A percentile compares a stretch with the other conserved stretches of the same genome.
phyloP scores from a whole-genome alignment of 345 rosid genomes.

The Populus euphratica region DNA sequence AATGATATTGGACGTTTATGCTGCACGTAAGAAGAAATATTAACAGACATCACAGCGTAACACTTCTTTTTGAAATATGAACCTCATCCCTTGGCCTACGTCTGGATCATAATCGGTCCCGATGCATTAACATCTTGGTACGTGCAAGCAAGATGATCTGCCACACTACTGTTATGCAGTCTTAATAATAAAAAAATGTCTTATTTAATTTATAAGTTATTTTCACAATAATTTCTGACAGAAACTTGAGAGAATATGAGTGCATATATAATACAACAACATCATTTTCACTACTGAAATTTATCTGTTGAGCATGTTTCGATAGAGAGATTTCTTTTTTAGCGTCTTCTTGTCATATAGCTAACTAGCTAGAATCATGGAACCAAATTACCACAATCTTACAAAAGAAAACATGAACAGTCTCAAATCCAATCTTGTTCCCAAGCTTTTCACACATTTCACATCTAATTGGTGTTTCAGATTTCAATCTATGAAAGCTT shows the following conservation, averaged over 20 bases:
- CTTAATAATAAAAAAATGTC: not conserved
- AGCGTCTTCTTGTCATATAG: slow-evolving; percentile 5
- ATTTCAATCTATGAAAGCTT: no score
- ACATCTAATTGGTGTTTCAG: not conserved
- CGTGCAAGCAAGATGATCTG: not conserved
- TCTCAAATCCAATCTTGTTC: not conserved
- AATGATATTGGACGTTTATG: slow-evolving; percentile 10
- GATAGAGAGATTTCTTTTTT: not conserved
- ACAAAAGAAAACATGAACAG: not conserved
- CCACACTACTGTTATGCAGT: not conserved
- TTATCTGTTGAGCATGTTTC: slow-evolving; percentile 8
- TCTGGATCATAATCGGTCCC: not conserved
- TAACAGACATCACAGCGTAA: not conserved
- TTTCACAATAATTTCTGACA: not conserved
- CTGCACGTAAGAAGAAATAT: not conserved
- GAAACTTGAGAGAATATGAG: not conserved
- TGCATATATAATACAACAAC: not conserved
- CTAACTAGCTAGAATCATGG: no score
- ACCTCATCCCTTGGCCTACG: not conserved
- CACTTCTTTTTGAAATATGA: not conserved
- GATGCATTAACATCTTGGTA: not conserved
- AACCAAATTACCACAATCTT: no score
- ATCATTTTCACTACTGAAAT: slow-evolving; percentile 6
- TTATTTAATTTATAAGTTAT: not conserved
- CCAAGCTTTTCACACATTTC: not conserved